Conservation (phyloP, 1,284 basidiomycete species). For the Cystobasidium sp. region DNA sequence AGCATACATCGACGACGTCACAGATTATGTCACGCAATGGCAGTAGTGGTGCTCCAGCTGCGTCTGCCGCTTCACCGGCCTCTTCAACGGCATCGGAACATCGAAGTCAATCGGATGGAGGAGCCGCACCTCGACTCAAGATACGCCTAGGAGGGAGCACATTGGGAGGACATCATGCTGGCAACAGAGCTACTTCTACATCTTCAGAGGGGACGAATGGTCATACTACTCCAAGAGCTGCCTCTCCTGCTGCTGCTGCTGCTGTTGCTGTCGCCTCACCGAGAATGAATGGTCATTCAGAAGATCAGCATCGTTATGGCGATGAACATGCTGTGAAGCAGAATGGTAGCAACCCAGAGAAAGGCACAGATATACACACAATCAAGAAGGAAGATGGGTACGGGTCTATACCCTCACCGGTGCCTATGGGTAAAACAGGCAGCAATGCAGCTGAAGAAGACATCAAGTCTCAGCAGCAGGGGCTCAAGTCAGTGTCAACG, state of each 20-base stretch:
- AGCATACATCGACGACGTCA: background rate
- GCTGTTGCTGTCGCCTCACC: background rate
- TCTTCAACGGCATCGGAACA: background rate
- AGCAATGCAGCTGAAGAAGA: too few relatives aligned
- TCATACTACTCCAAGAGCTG: background rate
- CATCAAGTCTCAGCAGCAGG: too few relatives aligned
- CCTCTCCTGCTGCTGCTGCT: background rate
- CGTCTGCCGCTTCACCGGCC: background rate
- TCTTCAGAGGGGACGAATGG: constrained; percentile 18
- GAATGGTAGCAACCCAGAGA: background rate
- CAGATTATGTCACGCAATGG: background rate
- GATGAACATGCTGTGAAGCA: background rate
- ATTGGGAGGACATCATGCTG: background rate
- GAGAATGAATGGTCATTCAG: constrained; percentile 11
- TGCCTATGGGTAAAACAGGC: too few relatives aligned
- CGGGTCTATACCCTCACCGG: too few relatives aligned
- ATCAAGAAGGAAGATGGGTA: too few relatives aligned
- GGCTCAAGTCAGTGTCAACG: too few relatives aligned
- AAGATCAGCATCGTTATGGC: background rate
- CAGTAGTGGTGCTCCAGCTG: background rate
- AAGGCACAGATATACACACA: background rate
- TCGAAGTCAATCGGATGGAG: background rate
- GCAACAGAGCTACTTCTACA: background rate
- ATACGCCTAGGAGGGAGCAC: constrained; percentile 29
- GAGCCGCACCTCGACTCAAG: constrained; percentile 30